phyloP scores from a whole-genome alignment of 306 rosid genomes.

The Prinsepia uniflora region DNA sequence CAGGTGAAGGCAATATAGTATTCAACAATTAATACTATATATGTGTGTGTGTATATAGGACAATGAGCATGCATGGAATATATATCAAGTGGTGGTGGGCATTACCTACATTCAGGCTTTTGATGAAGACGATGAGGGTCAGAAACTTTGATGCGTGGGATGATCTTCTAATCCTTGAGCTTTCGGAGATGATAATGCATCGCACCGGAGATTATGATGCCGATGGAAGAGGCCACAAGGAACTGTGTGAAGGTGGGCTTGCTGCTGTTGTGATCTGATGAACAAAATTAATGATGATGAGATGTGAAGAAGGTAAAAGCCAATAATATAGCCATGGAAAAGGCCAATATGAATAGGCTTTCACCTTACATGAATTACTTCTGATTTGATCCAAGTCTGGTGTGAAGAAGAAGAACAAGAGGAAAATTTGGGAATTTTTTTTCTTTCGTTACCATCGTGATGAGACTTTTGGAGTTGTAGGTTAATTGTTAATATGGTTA shows the following conservation, averaged over 20 bases:
- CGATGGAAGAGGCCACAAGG: conserved; percentile 62
- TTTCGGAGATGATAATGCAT: conserved; percentile 51
- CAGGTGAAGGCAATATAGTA: too few species aligned
- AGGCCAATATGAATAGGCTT: conserved; percentile 2
- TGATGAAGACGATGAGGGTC: conserved; percentile 45
- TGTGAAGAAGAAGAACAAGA: neutral
- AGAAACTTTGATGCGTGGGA: conserved; percentile 52
- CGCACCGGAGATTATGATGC: conserved; percentile 55
- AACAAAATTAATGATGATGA: conserved; percentile 2
- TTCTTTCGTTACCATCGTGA: too few species aligned
- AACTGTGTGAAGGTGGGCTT: conserved; percentile 59
- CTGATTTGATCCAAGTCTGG: too few species aligned
- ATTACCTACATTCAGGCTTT: conserved; percentile 88
- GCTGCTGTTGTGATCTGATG: conserved; percentile 36
- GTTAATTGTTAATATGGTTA: conserved; percentile 9
- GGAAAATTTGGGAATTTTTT: conserved; percentile 23
- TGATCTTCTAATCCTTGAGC: conserved; percentile 47
- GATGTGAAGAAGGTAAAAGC: neutral
- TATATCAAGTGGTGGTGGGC: neutral
- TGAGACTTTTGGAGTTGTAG: neutral
- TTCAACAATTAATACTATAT: too few species aligned
- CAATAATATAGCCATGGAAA: neutral
- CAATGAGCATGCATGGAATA: neutral
- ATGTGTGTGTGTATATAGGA: neutral
- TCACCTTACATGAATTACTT: conserved; percentile 14